phyloP scores from a whole-genome alignment of 2,329 filamentous ascomycete species.

The Botrytis hyacinthi region DNA sequence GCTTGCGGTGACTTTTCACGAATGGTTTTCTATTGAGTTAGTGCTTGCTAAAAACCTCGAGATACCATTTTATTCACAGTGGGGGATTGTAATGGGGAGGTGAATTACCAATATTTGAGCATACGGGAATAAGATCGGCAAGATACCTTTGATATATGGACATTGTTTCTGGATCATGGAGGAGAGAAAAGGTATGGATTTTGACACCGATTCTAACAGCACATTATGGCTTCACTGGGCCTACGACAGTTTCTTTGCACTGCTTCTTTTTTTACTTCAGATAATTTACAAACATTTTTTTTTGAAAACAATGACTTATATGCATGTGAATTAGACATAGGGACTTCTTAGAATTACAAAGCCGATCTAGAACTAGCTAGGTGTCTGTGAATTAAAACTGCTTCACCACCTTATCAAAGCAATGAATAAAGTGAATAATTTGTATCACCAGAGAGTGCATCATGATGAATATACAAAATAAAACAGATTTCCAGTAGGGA shows the following conservation, averaged over 20 bases:
- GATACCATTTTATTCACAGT: too few species aligned
- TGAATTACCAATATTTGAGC: fast-evolving
- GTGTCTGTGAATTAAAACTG: not conserved
- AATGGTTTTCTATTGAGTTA: too few species aligned
- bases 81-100: too few species aligned
- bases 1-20: too few species aligned
- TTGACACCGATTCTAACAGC: not conserved
- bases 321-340: not conserved
- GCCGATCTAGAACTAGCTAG: not conserved
- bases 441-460: not conserved
- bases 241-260: not conserved
- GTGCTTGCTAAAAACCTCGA: not conserved
- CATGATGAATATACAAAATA: not conserved
- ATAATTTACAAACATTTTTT: not conserved
- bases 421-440: not conserved
- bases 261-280: not conserved
- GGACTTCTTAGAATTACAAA: not conserved
- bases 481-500: not conserved
- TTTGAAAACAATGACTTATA: not conserved
- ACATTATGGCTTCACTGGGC: not conserved
- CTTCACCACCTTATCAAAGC: not conserved
- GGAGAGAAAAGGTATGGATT: not conserved
- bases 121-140: not conserved
- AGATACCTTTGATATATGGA: not conserved
- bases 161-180: too few species aligned